Evolutionary conservation across 208 protist genomes (phyloP), one percentile per base, ranked within the genome.

Genomic region (Trypanosoma scelopori): DNA sequence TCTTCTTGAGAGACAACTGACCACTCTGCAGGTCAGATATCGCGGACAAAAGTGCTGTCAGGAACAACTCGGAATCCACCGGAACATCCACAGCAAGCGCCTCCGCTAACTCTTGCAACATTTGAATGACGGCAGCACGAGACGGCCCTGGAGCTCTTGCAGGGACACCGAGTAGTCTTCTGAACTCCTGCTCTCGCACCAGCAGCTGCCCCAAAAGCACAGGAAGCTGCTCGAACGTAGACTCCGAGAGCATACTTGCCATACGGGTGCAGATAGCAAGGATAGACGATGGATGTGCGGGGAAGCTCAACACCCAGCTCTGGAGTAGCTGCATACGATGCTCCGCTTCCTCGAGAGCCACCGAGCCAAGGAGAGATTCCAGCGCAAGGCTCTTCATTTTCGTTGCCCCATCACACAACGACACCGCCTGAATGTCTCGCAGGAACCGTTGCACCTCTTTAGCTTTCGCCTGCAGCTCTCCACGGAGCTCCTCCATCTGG

Each of bases 391-490:
- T 12, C 18, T 9, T 0, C 23, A 70, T 50, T 56, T 70, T 70
- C 20, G 0, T 18, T 25, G 28, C 42, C 18, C 18, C 65, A 23
- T 56, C 55, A 47, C 3, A 13, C 16, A 70, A 43, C 16, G 65
- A 70, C 0, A 25, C 41, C 25, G 48, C 15, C 28, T 59, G 55
- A n/a, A 9, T 51, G 5, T 57, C 27, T 27, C 49, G 32, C 28
- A 70, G 41, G 27, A 70, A 70, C 2, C 47, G 37, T 25, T 63
- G 65, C n/a, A 70, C 4, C n/a, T 63, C 55, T n/a, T 63, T 63
- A 35, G 25, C 15, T 35, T 49, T 53, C 30, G 4, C 3, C 23
- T 15, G 35, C 39, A 70, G 20, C 1, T 57, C 41, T 49, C 25
- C 37, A 43, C 27, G 48, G 37, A 68, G 25, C 28, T 63, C 35